Evolutionary conservation across 768 basidiomycete genomes (phyloP), one percentile per base, ranked within the genome.

Genomic region (Auricularia sp.): DNA sequence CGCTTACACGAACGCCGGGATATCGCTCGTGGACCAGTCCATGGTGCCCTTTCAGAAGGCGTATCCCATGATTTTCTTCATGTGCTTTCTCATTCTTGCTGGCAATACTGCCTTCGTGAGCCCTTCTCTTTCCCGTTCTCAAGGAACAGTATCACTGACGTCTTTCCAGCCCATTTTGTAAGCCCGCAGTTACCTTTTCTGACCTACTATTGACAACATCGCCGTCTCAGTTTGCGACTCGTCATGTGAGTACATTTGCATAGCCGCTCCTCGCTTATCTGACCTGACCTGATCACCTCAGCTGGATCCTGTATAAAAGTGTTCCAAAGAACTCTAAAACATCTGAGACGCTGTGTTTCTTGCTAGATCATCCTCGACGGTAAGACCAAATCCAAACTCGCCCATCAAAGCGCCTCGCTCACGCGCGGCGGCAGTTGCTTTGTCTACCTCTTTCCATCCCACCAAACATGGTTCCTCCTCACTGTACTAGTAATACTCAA

Each of bases 81-180:
- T 94, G 81, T 79, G 85, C 0, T 75, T 94, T 58, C 76, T 92
- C 33, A 89, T 98, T 67, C 74, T 98, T 59, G 94, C 92, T 61
- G 96, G 96, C 10, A 98, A 98, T 72, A 97, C 94, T 54, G 88
- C 85, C 29, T 96, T 92, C 71, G 94, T 96, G 70, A 81, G 93
- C 88, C 3, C 3, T 14, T n/a, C 18, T n/a, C 6, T 45, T 61
- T 34, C 56, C 59, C 39, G 51, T 42, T 59, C 51, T 45, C 6
- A 16, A 35, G 66, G 39, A 36, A n/a, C 62, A 37, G 44, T 63
- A 54, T 65, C 6, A 64, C 35, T 66, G 65, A 65, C 45, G 8
- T 62, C 5, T 64, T 33, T 65, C 29, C 64, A 94, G 92, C 93
- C 93, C 54, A 81, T 95, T 66, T 87, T 94, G 94, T 96, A 73